A percentile compares a stretch with the other conserved stretches of the same genome.
These are phyloP conservation scores for Pyricularia grisea DNA, from an alignment of 2,329 filamentous ascomycete species.

Conservation along the genomic window DNA sequence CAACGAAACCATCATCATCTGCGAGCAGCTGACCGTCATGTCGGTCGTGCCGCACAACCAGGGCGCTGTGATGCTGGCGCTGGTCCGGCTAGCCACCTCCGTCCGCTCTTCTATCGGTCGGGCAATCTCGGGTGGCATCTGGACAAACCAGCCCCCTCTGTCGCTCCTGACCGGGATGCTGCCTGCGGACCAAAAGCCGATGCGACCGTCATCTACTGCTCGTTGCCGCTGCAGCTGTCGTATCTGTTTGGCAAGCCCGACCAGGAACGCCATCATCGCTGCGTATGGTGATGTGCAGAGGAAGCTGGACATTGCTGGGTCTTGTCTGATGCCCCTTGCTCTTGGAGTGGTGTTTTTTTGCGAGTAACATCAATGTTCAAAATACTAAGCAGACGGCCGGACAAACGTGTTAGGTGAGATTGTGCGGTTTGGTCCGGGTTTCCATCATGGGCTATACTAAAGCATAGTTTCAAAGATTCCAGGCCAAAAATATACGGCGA, in stretches of 20 bases:
- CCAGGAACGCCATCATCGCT: slow-evolving; percentile 30
- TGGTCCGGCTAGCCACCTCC: slow-evolving; percentile 33
- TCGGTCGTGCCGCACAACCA: slow-evolving; percentile 43
- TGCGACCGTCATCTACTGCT: slow-evolving; percentile 39
- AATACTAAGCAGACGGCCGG: slow-evolving; percentile 4
- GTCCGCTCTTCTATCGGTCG: slow-evolving; percentile 35
- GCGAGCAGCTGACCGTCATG: slow-evolving; percentile 49
- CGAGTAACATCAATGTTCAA: slow-evolving; percentile 10
- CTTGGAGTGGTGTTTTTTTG: slow-evolving; percentile 14
- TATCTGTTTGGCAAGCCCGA: slow-evolving; percentile 35
- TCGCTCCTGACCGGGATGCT: slow-evolving; percentile 19
- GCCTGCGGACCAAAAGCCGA: slow-evolving; percentile 29
- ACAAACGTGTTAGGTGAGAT: neutral
- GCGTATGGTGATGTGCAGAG: slow-evolving; percentile 38
- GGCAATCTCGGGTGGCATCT: slow-evolving; percentile 30
- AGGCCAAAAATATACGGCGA: no score
- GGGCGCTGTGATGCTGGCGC: slow-evolving; percentile 37
- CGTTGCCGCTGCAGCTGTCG: slow-evolving; percentile 38
- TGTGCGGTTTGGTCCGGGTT: no score
- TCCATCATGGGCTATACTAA: no score
- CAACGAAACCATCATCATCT: slow-evolving; percentile 42
- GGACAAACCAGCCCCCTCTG: slow-evolving; percentile 24
- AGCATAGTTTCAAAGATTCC: no score
- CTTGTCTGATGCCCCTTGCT: slow-evolving; percentile 19
- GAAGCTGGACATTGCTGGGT: slow-evolving; percentile 26